These are phyloP conservation scores for Eucalyptus regnans DNA, from an alignment of 345 rosid genomes.

Conservation along the genomic window DNA sequence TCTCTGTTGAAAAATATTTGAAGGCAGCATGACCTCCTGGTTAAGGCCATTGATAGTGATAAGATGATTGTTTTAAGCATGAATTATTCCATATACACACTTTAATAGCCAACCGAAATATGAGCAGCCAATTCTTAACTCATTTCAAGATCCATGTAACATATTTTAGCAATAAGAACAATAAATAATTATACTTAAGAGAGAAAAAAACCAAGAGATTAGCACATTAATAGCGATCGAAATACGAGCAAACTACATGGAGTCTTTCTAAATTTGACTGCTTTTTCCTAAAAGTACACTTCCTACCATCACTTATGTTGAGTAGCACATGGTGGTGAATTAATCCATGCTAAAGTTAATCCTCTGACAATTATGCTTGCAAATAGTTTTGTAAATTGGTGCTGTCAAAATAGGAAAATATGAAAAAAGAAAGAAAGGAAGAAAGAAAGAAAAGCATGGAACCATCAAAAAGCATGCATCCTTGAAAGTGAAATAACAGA, in stretches of 20 bases:
- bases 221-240: neutral
- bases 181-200: neutral
- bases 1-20: neutral
- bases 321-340: neutral
- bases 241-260: neutral
- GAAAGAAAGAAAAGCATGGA: neutral
- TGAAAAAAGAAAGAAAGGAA: too few relatives aligned
- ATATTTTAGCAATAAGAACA: neutral
- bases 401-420: neutral
- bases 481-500: neutral
- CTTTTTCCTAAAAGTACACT: neutral
- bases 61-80: neutral
- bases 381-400: neutral
- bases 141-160: neutral
- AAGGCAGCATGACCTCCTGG: neutral
- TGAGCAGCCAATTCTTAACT: neutral
- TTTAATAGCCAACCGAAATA: too few relatives aligned
- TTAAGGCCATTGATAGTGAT: neutral
- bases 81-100: neutral
- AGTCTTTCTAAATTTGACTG: neutral
- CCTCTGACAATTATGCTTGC: neutral
- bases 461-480: neutral
- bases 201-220: neutral
- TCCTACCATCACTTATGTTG: neutral
- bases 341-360: neutral